A percentile compares a stretch with the other conserved stretches of the same genome.
These are phyloP conservation scores for Oidium heveae DNA, from an alignment of 2,329 filamentous ascomycete genomes.

Conservation along the genomic window DNA sequence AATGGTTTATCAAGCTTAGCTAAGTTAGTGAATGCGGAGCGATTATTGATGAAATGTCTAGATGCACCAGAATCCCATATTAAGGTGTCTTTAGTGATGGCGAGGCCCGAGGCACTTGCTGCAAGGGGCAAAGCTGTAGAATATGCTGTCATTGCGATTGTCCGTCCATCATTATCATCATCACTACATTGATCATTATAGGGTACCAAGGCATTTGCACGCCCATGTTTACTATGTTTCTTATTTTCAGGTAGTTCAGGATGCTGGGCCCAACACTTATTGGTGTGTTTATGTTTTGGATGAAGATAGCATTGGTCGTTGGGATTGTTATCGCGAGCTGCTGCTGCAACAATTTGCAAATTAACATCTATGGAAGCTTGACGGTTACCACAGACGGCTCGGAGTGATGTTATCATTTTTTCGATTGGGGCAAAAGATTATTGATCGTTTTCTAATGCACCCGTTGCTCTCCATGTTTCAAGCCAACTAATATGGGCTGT, in stretches of 20 bases:
- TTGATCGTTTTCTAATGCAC: neutral
- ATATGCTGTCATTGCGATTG: constrained; percentile 1
- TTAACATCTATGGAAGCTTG: neutral
- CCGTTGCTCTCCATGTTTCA: neutral
- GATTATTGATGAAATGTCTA: neutral
- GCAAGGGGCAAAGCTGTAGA: neutral
- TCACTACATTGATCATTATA: no score
- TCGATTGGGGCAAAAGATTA: neutral
- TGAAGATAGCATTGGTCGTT: neutral
- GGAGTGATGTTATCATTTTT: neutral
- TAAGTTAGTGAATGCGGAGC: neutral
- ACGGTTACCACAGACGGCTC: neutral
- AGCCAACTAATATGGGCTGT: neutral
- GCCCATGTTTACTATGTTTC: neutral
- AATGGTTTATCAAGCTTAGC: neutral
- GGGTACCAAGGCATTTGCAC: neutral
- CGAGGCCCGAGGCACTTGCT: neutral
- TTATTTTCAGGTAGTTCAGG: neutral
- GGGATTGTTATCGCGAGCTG: neutral
- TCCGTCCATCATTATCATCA: neutral
- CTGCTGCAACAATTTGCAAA: neutral
- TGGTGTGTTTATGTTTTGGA: neutral
- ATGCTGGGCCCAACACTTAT: neutral
- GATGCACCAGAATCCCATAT: neutral
- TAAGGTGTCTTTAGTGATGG: neutral